Evolutionary conservation across 768 basidiomycete species (phyloP).

Genomic region (Daedaleopsis sinensis): DNA sequence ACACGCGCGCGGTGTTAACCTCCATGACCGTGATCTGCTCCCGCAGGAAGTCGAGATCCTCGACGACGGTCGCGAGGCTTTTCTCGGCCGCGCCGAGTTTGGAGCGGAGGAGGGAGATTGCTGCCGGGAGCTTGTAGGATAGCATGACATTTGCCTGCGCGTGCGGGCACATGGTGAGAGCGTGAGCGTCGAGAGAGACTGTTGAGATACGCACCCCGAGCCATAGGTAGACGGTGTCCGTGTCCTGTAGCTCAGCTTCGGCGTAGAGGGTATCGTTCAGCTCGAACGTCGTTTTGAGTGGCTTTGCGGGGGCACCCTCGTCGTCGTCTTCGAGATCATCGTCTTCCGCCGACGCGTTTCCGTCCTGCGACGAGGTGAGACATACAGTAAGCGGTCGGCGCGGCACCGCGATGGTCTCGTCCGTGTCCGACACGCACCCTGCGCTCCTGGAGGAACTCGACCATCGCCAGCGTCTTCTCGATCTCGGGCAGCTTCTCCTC

Average conservation of each 20-base stretch:
- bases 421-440: slow-evolving; percentile 46
- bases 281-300: slow-evolving; percentile 87
- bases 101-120: slow-evolving; percentile 68
- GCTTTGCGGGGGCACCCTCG: slow-evolving; percentile 47
- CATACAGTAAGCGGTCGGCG: no score
- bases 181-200: neutral
- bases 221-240: slow-evolving; percentile 93
- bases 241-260: slow-evolving; percentile 85
- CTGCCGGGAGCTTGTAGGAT: slow-evolving; percentile 83
- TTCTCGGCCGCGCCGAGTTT: slow-evolving; percentile 77
- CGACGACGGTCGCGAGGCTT: slow-evolving; percentile 66
- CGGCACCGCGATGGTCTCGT: no score
- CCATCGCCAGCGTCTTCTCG: slow-evolving; percentile 88
- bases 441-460: slow-evolving; percentile 75
- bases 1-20: slow-evolving; percentile 90
- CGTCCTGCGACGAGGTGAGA: slow-evolving; percentile 48
- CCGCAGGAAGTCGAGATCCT: slow-evolving; percentile 90
- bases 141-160: slow-evolving; percentile 95
- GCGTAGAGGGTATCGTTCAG: slow-evolving; percentile 95
- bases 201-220: slow-evolving; percentile 70
- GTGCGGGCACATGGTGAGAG: slow-evolving; percentile 2
- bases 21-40: slow-evolving; percentile 98
- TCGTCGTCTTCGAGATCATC: slow-evolving; percentile 45
- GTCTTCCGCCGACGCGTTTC: slow-evolving; percentile 48
- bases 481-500: slow-evolving; percentile 98